Evolutionary conservation across 73 alveolate species (phyloP).

Genomic region (Durusdinium trenchii): DNA sequence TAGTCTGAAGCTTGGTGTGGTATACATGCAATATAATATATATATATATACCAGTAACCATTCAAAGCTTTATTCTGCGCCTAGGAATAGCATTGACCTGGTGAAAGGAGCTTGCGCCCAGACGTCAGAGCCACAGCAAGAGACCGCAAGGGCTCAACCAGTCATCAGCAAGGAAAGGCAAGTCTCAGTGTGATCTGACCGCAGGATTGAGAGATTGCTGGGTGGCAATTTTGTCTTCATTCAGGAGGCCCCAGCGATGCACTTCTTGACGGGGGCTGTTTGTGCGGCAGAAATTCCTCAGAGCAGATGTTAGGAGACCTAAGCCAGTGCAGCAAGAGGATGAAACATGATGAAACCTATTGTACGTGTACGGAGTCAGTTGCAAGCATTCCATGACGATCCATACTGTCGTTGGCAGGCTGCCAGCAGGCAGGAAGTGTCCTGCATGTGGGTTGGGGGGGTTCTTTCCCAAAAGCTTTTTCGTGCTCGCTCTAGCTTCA

Average conservation of each 20-base stretch:
- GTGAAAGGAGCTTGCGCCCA: constrained; percentile 68
- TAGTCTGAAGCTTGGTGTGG: neutral
- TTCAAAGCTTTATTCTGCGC: neutral
- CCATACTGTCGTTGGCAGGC: too few species aligned
- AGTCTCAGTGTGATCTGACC: neutral
- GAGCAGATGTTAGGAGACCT: neutral
- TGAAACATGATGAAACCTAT: neutral
- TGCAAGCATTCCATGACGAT: too few species aligned
- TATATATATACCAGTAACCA: neutral
- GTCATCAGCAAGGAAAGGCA: neutral
- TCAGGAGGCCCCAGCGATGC: constrained; percentile 41
- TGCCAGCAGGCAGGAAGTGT: too few species aligned
- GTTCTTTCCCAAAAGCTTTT: too few species aligned
- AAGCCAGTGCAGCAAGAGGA: neutral
- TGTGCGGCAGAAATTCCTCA: too few species aligned
- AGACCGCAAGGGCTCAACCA: too few species aligned
- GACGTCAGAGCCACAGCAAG: neutral
- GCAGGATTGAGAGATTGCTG: constrained; percentile 47
- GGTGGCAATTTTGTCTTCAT: constrained; percentile 64
- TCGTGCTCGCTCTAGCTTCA: too few species aligned
- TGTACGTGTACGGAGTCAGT: neutral
- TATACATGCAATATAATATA: neutral
- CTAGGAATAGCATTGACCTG: constrained; percentile 68
- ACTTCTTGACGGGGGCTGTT: too few species aligned
- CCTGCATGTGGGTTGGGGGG: too few species aligned